Conservation (phyloP, 2,329 filamentous ascomycete genomes). For the Penicillium sp. region DNA sequence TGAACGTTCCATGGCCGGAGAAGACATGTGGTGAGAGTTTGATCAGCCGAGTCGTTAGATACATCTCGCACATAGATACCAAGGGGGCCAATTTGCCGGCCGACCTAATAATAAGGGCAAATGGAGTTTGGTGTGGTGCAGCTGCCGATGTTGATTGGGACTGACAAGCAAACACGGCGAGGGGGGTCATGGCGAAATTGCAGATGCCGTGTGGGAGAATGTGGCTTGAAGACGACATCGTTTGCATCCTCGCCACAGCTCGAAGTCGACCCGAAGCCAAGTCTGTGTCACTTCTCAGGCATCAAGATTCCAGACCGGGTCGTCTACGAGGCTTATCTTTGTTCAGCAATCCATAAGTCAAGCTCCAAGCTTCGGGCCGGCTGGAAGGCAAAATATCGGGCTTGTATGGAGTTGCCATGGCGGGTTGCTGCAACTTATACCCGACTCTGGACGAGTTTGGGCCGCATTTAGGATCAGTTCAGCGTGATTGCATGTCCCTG, state of each 20-base stretch:
- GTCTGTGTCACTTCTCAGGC: background rate
- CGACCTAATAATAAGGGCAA: no score
- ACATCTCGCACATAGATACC: no score
- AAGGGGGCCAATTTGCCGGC: no score
- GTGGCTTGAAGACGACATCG: slow-evolving; percentile 7
- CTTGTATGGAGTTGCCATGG: background rate
- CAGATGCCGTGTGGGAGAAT: background rate
- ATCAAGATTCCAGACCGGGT: slow-evolving; percentile 1
- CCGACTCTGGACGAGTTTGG: background rate
- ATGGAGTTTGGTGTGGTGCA: no score
- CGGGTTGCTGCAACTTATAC: no score
- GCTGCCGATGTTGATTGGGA: background rate
- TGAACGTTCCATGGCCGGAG: no score
- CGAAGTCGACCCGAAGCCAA: background rate
- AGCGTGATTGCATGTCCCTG: background rate
- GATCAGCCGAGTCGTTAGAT: no score
- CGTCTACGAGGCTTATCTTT: slow-evolving; percentile 1
- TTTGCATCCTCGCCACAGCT: slow-evolving; percentile 2
- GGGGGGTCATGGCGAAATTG: background rate
- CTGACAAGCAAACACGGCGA: background rate
- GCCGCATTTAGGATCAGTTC: slow-evolving; percentile 3
- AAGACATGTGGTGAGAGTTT: no score
- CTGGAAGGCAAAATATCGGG: background rate
- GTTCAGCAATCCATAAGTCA: background rate
- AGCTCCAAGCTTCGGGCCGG: background rate